Percentiles rank a stretch among this genome's conserved stretches.
Conservation (phyloP, 2,329 filamentous ascomycete genomes). For the Cryphonectria parasitica region DNA sequence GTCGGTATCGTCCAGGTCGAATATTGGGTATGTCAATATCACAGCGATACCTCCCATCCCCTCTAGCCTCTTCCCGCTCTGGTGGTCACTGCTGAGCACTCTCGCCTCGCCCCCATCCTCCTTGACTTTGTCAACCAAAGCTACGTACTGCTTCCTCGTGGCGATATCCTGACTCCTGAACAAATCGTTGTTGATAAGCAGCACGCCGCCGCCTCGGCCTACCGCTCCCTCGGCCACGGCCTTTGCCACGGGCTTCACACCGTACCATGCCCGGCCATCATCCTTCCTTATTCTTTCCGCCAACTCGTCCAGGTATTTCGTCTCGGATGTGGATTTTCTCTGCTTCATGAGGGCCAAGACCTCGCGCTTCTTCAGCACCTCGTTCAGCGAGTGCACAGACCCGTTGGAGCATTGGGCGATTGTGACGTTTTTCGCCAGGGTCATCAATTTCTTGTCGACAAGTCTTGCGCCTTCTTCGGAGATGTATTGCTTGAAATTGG, state of each 20-base stretch:
- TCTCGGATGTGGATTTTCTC: slow-evolving; percentile 86
- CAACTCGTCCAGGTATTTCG: slow-evolving; percentile 82
- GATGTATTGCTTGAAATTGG: slow-evolving; percentile 77
- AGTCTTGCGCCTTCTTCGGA: slow-evolving; percentile 61
- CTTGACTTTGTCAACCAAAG: slow-evolving; percentile 84
- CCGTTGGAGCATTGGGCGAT: slow-evolving; percentile 86
- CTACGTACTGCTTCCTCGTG: slow-evolving; percentile 79
- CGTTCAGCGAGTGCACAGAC: slow-evolving; percentile 83
- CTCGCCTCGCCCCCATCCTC: slow-evolving; percentile 84
- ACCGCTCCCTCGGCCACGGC: slow-evolving; percentile 89
- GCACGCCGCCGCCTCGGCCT: slow-evolving; percentile 78
- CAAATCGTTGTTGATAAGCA: slow-evolving; percentile 85
- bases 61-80: slow-evolving; percentile 85
- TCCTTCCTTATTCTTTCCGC: slow-evolving; percentile 77
- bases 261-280: slow-evolving; percentile 90
- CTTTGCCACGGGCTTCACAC: slow-evolving; percentile 76
- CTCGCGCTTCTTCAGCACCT: slow-evolving; percentile 81
- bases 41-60: slow-evolving; percentile 86
- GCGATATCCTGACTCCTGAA: slow-evolving; percentile 83
- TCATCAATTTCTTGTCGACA: slow-evolving; percentile 70
- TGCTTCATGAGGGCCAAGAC: slow-evolving; percentile 79
- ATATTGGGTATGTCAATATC: slow-evolving; percentile 85
- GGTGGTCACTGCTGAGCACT: slow-evolving; percentile 90
- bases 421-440: slow-evolving; percentile 63
- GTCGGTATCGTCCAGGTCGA: slow-evolving; percentile 76